These are phyloP conservation scores for Suillus bovinus DNA, from an alignment of 768 basidiomycete genomes.

Conservation along the genomic window DNA sequence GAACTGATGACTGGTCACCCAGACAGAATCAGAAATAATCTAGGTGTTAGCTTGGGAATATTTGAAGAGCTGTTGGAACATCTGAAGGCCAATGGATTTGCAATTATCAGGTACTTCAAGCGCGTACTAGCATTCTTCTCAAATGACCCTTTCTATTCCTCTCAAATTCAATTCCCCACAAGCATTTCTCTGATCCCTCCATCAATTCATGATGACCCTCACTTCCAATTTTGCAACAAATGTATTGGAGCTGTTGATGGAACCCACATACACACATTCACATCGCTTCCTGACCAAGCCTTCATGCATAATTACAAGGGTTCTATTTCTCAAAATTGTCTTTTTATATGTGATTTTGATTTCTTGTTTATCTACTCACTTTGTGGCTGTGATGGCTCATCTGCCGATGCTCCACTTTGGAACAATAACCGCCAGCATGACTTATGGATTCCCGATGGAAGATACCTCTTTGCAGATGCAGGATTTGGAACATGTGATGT, in stretches of 20 bases:
- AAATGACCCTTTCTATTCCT: conserved; percentile 5
- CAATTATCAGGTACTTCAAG: conserved; percentile 15
- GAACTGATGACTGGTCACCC: conserved; percentile 26
- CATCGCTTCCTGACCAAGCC: background rate
- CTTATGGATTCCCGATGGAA: background rate
- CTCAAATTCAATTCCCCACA: conserved; percentile 5
- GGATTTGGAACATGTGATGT: background rate
- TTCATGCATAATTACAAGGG: conserved; percentile 19
- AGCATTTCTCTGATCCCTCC: background rate
- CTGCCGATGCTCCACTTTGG: conserved; percentile 16
- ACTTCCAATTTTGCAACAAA: conserved; percentile 5
- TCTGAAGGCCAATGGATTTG: background rate
- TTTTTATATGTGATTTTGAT: conserved; percentile 20
- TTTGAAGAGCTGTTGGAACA: conserved; percentile 15
- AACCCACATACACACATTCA: background rate
- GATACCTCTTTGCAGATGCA: conserved; percentile 5
- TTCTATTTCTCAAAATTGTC: conserved; percentile 22
- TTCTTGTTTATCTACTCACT: conserved; percentile 15
- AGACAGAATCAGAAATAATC: conserved; percentile 16
- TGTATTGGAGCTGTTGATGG: conserved; percentile 16
- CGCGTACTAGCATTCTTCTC: conserved; percentile 11
- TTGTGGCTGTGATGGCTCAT: conserved; percentile 20
- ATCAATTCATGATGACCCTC: background rate
- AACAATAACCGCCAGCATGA: no score
- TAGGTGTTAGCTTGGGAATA: conserved; percentile 24